Evolutionary conservation across 2,329 filamentous ascomycete genomes (phyloP).

Genomic region (Aspergillus neoniger): DNA sequence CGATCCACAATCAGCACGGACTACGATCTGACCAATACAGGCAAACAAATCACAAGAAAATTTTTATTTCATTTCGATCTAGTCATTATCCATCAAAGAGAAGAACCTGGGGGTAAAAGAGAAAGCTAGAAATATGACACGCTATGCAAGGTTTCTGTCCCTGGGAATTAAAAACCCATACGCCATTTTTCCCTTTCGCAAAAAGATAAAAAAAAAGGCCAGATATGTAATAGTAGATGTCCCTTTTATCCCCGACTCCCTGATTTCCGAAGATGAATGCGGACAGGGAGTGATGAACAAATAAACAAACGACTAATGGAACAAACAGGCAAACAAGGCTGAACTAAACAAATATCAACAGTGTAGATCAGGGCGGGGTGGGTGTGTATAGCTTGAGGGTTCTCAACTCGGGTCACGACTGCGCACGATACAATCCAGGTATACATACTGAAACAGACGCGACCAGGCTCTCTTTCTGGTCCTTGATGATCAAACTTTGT

Average conservation of each 20-base stretch:
- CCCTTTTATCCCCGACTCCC: slow-evolving; percentile 15
- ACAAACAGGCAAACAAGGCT: background rate
- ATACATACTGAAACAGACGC: background rate
- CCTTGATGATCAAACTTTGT: too few relatives aligned
- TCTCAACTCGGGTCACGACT: background rate
- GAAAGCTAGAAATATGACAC: slow-evolving; percentile 3
- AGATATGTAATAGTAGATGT: background rate
- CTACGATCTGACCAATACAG: background rate
- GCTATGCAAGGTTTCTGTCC: slow-evolving; percentile 17
- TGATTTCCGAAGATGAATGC: slow-evolving; percentile 28
- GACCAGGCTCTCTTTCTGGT: background rate
- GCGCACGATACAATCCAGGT: background rate
- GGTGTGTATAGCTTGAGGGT: slow-evolving; percentile 1
- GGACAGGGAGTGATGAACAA: background rate
- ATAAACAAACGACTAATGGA: background rate
- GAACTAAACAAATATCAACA: background rate
- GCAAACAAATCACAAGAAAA: background rate
- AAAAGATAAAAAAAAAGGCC: slow-evolving; percentile 17
- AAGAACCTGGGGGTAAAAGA: too few relatives aligned
- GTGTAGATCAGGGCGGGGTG: background rate
- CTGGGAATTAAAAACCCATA: slow-evolving; percentile 24
- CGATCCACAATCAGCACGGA: too few relatives aligned
- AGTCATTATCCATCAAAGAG: slow-evolving; percentile 12
- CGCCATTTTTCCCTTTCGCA: slow-evolving; percentile 30
- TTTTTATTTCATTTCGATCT: slow-evolving; percentile 3